phyloP scores from a whole-genome alignment of 2,329 filamentous ascomycete species.

The Fusarium protoensiforme region DNA sequence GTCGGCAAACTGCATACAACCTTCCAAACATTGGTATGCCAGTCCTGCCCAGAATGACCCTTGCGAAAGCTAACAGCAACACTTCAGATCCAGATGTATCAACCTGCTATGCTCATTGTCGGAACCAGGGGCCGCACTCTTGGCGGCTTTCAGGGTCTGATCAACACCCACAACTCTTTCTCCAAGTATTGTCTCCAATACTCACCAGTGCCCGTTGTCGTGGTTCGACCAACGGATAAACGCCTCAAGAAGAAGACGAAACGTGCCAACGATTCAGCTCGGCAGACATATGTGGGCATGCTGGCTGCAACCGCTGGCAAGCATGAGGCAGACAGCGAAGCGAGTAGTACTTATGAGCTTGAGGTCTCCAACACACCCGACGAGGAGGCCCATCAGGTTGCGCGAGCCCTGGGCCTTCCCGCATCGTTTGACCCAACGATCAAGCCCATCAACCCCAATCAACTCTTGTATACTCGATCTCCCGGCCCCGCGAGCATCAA shows the following conservation, averaged over 20 bases:
- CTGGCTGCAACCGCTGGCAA: constrained; percentile 70
- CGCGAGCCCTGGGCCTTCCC: constrained; percentile 70
- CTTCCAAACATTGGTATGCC: constrained; percentile 85
- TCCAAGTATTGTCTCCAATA: constrained; percentile 96
- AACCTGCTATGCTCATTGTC: constrained; percentile 90
- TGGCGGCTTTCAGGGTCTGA: constrained; percentile 85
- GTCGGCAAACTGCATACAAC: constrained; percentile 91
- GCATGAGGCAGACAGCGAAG: constrained; percentile 68
- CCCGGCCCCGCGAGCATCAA: constrained; percentile 25
- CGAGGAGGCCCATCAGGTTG: constrained; percentile 73
- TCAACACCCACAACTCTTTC: constrained; percentile 82
- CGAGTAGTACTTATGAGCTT: constrained; percentile 64
- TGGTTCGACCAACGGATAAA: constrained; percentile 88
- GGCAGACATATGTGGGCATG: constrained; percentile 82
- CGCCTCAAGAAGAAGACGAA: constrained; percentile 91
- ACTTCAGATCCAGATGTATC: constrained; percentile 85
- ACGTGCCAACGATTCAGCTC: constrained; percentile 78
- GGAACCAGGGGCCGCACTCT: constrained; percentile 87
- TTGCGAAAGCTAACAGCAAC: constrained; percentile 6
- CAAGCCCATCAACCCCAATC: constrained; percentile 61
- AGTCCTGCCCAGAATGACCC: neutral
- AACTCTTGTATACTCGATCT: constrained; percentile 19
- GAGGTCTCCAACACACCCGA: constrained; percentile 66
- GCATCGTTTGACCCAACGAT: constrained; percentile 73
- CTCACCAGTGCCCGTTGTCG: constrained; percentile 91